These are phyloP conservation scores for Didymellaceae sp. DNA, from an alignment of 2,329 filamentous ascomycete species.

Conservation along the genomic window DNA sequence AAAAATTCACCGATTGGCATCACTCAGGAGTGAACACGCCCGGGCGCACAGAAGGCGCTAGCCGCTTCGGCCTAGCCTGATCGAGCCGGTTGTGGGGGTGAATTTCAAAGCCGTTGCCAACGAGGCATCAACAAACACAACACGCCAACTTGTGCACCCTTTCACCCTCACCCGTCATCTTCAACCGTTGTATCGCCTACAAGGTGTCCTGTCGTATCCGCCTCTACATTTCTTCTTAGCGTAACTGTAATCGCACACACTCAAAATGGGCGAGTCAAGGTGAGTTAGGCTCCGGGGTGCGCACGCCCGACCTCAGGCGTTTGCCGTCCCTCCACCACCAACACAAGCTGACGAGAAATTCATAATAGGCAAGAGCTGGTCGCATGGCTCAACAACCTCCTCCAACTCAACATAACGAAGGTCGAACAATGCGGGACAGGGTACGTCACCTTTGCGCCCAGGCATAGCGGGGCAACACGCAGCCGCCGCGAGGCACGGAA, in stretches of 20 bases:
- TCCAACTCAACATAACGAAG: constrained; percentile 97
- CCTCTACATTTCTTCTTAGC: constrained; percentile 9
- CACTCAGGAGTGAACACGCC: no score
- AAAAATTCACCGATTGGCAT: no score
- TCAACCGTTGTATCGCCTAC: constrained; percentile 8
- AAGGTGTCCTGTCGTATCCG: constrained; percentile 9
- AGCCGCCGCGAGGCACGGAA: constrained; percentile 7
- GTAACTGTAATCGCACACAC: constrained; percentile 11
- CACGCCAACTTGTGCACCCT: constrained; percentile 17
- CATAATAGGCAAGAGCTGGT: constrained; percentile 86
- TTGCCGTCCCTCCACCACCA: constrained; percentile 25
- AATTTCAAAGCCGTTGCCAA: constrained; percentile 24
- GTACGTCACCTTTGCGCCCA: constrained; percentile 60
- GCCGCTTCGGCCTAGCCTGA: not conserved
- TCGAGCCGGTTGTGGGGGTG: constrained; percentile 24
- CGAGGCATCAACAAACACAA: constrained; percentile 38
- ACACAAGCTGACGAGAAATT: constrained; percentile 27
- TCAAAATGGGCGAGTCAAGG: constrained; percentile 70
- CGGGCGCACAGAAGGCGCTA: constrained; percentile 2
- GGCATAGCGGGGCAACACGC: constrained; percentile 3
- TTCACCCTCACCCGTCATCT: constrained; percentile 7
- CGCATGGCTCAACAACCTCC: constrained; percentile 94
- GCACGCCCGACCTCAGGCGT: constrained; percentile 23
- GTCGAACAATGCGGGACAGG: constrained; percentile 99
- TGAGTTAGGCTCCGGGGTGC: constrained; percentile 41